Evolutionary conservation across 768 basidiomycete genomes (phyloP).

Genomic region (Mycena albidolilacea): DNA sequence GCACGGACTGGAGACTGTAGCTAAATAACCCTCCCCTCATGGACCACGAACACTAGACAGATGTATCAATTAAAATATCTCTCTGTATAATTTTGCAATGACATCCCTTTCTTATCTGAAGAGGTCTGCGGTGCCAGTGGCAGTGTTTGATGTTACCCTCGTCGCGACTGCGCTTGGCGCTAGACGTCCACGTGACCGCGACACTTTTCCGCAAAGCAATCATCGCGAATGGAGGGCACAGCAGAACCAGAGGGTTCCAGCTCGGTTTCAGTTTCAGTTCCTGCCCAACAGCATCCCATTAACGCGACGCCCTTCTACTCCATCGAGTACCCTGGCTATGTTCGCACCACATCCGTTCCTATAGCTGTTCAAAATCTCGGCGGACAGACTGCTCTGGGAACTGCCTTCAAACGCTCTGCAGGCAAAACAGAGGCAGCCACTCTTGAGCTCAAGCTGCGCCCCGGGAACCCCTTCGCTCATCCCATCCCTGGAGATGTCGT

Average conservation of each 20-base stretch:
- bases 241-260: conserved; percentile 23
- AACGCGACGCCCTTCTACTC: conserved; percentile 79
- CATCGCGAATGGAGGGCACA: conserved; percentile 34
- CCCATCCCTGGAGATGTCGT: conserved; percentile 88
- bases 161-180: neutral
- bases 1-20: conserved; percentile 18
- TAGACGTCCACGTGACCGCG: conserved; percentile 26
- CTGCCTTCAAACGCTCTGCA: conserved; percentile 80
- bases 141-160: too few species aligned
- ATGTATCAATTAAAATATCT: conserved; percentile 15
- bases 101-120: too few species aligned
- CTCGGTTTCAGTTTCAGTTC: conserved; percentile 40
- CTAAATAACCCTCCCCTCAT: conserved; percentile 4
- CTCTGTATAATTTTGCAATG: too few species aligned
- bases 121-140: too few species aligned
- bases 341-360: conserved; percentile 72
- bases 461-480: conserved; percentile 84
- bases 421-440: conserved; percentile 70
- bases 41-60: conserved; percentile 23
- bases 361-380: conserved; percentile 77
- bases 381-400: conserved; percentile 78
- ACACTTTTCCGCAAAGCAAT: too few species aligned
- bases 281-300: conserved; percentile 55
- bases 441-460: conserved; percentile 84
- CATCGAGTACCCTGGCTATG: conserved; percentile 93